Evolutionary conservation across 441 rosid species (phyloP), one percentile per base, ranked within the genome.

Genomic region (Croton laevigatus): DNA sequence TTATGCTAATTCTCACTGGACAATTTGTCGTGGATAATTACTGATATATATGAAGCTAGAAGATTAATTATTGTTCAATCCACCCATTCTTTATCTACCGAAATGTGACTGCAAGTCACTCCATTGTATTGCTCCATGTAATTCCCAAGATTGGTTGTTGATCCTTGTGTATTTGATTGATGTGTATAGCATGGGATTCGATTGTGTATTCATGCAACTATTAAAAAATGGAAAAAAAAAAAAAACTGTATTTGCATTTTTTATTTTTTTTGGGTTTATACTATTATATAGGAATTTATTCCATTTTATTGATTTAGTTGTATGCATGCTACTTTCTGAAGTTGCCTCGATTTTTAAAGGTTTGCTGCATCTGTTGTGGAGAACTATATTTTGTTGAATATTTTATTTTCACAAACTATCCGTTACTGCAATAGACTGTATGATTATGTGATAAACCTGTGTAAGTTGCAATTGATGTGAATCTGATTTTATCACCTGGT

Each of bases 131-230:
- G 51, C 36, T 57, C 66, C 69, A 54, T 73, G 75, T 69, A 62
- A 53, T 67, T 63, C 44, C 54, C 19, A 8, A 63, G 74, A 66
- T 79, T 58, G 62, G 67, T 78, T 81, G 66, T 61, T 66, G 75
- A 73, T 75, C 32, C 48, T 71, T 48, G 8, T 76, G 78, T 59
- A 79, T 70, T 71, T 68, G 73, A 70, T 68, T 49, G 68, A 73
- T 68, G 74, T 78, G 72, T 71, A 75, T 70, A 59, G 46, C 44
- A 32, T 48, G 27, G 45, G 66, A 58, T 66, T 61, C 73, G 74
- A 63, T 78, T 76, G 73, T 73, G 79, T 68, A 80, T 72, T 75
- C 54, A 69, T 20, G 44, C 53, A 66, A 70, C 69, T 70, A 69
- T 52, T 54, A 40, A 40, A 40, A 6, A 40, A 40, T n/a, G n/a